These are phyloP conservation scores for Delonix regia DNA, from an alignment of 306 rosid genomes.

Conservation along the genomic window DNA sequence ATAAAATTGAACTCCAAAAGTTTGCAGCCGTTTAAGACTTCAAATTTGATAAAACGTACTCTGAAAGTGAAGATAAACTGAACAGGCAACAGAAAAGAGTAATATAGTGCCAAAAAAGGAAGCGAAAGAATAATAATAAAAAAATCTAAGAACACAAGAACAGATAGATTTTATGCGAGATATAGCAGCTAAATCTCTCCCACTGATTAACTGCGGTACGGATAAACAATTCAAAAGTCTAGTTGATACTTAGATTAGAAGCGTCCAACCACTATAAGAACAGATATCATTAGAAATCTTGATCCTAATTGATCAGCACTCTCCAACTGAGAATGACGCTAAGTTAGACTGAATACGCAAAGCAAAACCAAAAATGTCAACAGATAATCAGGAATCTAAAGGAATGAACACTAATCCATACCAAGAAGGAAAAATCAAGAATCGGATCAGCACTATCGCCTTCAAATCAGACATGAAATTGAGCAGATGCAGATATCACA, in stretches of 20 bases:
- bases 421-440: neutral
- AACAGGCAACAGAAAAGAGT: neutral
- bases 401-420: conserved; percentile 12
- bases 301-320: conserved; percentile 40
- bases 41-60: neutral
- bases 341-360: neutral
- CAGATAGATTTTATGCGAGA: neutral
- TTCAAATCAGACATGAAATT: neutral
- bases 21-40: neutral
- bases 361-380: conserved; percentile 18
- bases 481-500: neutral
- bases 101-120: neutral
- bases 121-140: neutral
- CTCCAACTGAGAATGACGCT: neutral
- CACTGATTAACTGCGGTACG: neutral
- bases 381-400: neutral
- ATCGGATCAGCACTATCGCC: conserved; percentile 32
- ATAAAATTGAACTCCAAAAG: conserved; percentile 5
- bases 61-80: neutral
- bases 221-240: neutral
- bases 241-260: neutral
- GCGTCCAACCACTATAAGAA: neutral
- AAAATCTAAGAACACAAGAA: neutral
- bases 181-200: neutral
- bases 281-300: conserved; percentile 4